Base-by-base conservation (phyloP, 441 rosid species). In the Erodium texanum region DNA sequence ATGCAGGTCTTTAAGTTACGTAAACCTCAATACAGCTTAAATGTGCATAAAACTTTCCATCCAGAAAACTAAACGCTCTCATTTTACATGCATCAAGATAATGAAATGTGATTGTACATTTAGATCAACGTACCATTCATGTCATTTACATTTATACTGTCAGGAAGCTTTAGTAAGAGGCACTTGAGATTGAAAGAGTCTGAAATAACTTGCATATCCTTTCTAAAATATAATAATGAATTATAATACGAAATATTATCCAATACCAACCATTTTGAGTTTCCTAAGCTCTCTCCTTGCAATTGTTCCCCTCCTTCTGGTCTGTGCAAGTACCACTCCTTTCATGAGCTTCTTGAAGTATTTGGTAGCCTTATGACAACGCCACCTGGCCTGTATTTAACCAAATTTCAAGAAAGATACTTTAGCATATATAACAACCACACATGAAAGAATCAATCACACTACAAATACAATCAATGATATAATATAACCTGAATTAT, bases 311-410 rank as follows among this genome's bases (percentile, higher is more conserved):
- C 80, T 80, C 67, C 80, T 82, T 73, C 75, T 84, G 70, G 64
- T 67, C 75, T 88, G 87, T 58, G 81, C 80, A 73, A 80, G 20
- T 68, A 77, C 70, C 70, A 84, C 79, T 75, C 80, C 84, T 72
- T 43, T 81, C 72, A 76, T 76, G 52, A 87, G 75, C 73, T 82
- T 85, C 85, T 76, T 83, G 76, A 86, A 92, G 79, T 88, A 86
- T 18, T 78, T 74, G 66, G 74, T 41, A 65, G 82, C 84, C 82
- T 74, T 89, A 79, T 80, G 85, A 76, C 97, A 84, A 59, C 89
- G 90, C 94, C 93, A 90, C 58, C 82, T 87, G 32, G 98, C 83
- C 97, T 93, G 82, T 75, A 78, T 24, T 65, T 24, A 10, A 34
- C 59, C 29, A 64, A 9, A 48, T 65, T 70, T 74, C 68, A 66